phyloP scores from a whole-genome alignment of 306 rosid genomes.

The Malus fusca region DNA sequence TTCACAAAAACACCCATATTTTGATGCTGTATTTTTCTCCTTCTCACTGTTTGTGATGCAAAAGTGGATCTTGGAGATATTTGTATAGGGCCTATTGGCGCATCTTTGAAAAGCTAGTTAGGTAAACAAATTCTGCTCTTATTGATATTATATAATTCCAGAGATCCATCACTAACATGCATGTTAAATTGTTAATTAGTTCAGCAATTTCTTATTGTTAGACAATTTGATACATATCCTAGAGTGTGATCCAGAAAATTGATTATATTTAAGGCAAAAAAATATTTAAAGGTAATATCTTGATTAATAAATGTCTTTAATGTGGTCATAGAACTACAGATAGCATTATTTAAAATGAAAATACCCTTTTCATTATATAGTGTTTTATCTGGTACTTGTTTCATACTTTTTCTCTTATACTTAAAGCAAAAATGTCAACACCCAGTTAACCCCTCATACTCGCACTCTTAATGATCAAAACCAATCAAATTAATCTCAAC shows the following conservation, averaged over 20 bases:
- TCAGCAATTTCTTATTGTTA: too few relatives aligned
- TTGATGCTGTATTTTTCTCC: neutral
- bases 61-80: neutral
- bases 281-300: too few relatives aligned
- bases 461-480: neutral
- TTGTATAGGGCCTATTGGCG: neutral
- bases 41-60: neutral
- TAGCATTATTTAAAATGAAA: neutral
- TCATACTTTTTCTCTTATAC: neutral
- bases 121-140: neutral
- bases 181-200: too few relatives aligned
- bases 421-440: too few relatives aligned
- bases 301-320: too few relatives aligned
- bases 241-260: too few relatives aligned
- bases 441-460: too few relatives aligned
- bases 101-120: neutral
- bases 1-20: constrained; percentile 43
- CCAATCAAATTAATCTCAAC: neutral
- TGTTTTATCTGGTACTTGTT: neutral
- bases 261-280: too few relatives aligned
- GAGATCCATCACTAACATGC: neutral
- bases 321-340: neutral
- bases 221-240: too few relatives aligned
- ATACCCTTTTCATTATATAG: neutral
- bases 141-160: neutral